Evolutionary conservation across 805 yeast genomes (phyloP).

Genomic region (Saccharomycopsis sp.): DNA sequence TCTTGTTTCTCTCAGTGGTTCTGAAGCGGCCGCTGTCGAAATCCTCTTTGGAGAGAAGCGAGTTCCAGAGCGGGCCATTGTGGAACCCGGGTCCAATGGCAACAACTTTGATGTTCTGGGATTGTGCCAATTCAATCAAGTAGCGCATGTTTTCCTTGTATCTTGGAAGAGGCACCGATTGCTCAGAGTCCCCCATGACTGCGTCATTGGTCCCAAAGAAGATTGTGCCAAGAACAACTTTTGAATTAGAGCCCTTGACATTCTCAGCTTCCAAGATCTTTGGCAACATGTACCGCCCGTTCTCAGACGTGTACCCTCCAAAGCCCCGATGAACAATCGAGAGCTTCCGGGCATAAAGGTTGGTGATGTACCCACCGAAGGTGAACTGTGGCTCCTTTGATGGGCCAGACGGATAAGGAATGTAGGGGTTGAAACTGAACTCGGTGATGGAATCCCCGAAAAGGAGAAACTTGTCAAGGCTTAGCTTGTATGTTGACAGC

Average conservation of each 20-base stretch:
- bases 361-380: slow-evolving; percentile 41
- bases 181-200: slow-evolving; percentile 32
- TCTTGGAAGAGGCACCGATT: slow-evolving; percentile 42
- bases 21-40: slow-evolving; percentile 35
- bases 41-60: slow-evolving; percentile 28
- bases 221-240: slow-evolving; percentile 39
- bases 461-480: slow-evolving; percentile 39
- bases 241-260: slow-evolving; percentile 18
- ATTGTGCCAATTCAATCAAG: slow-evolving; percentile 34
- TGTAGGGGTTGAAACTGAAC: slow-evolving; percentile 33
- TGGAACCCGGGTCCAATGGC: slow-evolving; percentile 57
- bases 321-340: slow-evolving; percentile 71
- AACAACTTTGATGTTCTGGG: slow-evolving; percentile 41
- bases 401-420: slow-evolving; percentile 14
- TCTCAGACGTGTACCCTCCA: slow-evolving; percentile 64
- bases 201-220: slow-evolving; percentile 84
- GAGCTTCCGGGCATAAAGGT: slow-evolving; percentile 48
- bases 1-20: slow-evolving; percentile 34
- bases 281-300: slow-evolving; percentile 44
- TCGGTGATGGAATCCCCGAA: slow-evolving; percentile 72
- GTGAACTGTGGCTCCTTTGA: slow-evolving; percentile 30
- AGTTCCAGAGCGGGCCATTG: slow-evolving; percentile 37
- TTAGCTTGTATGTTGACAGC: slow-evolving; percentile 28
- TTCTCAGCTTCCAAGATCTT: slow-evolving; percentile 40
- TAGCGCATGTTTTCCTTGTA: slow-evolving; percentile 39